Conservation (phyloP, 1,284 basidiomycete genomes). For the Prillingera fragicola region DNA sequence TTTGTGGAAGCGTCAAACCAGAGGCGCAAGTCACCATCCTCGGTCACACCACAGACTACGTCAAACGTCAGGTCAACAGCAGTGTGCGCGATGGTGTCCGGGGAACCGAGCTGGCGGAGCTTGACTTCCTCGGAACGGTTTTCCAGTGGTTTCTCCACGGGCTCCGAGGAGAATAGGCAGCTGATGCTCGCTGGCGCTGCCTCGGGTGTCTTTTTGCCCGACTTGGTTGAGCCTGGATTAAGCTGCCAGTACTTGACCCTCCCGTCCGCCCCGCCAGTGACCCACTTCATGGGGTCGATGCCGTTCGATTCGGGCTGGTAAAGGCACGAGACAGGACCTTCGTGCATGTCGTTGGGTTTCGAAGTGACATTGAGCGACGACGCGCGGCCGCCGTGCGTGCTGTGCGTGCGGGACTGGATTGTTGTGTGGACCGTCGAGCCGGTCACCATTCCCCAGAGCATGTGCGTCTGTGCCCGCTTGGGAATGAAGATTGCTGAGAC, state of each 20-base stretch:
- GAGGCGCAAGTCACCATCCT: slow-evolving; percentile 37
- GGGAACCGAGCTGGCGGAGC: slow-evolving; percentile 22
- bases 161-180: slow-evolving; percentile 34
- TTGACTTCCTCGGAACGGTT: slow-evolving; percentile 33
- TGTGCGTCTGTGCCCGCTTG: slow-evolving; percentile 27
- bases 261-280: slow-evolving; percentile 42
- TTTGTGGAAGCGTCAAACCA: slow-evolving; percentile 23
- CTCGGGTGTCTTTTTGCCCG: slow-evolving; percentile 25
- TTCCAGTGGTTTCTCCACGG: slow-evolving; percentile 19
- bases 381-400: slow-evolving; percentile 34
- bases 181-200: slow-evolving; percentile 24
- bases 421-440: slow-evolving; percentile 42
- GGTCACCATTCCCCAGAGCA: slow-evolving; percentile 40
- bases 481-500: slow-evolving; percentile 31
- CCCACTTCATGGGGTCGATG: slow-evolving; percentile 28
- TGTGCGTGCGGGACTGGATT: slow-evolving; percentile 30
- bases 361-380: slow-evolving; percentile 33
- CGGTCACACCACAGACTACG: slow-evolving; percentile 35
- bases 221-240: slow-evolving; percentile 17
- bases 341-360: slow-evolving; percentile 25
- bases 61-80: slow-evolving; percentile 28
- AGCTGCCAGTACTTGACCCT: slow-evolving; percentile 43
- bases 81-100: slow-evolving; percentile 34
- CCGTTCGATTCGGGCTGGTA: slow-evolving; percentile 23
- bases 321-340: slow-evolving; percentile 31